Evolutionary conservation across 805 yeast genomes (phyloP).

Genomic region (Teunomyces atbi): DNA sequence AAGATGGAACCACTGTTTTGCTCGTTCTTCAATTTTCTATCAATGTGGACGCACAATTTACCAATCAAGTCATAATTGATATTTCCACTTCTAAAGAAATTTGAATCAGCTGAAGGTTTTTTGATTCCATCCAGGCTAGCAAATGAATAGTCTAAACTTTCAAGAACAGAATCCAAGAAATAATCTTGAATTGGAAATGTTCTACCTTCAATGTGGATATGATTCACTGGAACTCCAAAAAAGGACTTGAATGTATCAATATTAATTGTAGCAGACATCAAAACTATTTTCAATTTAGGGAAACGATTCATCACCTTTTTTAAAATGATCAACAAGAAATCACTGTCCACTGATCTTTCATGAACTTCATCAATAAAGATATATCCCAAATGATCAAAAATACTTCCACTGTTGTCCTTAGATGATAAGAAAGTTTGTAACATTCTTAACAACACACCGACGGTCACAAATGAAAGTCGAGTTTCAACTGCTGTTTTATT

Average conservation of each 20-base stretch:
- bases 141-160: conserved; percentile 55
- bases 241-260: conserved; percentile 63
- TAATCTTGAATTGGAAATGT: conserved; percentile 86
- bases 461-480: conserved; percentile 82
- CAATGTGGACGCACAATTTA: conserved; percentile 51
- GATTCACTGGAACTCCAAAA: conserved; percentile 53
- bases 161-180: conserved; percentile 67
- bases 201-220: conserved; percentile 85
- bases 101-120: conserved; percentile 62
- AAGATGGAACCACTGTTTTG: conserved; percentile 68
- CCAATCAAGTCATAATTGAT: conserved; percentile 75
- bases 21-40: conserved; percentile 43
- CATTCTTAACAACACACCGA: conserved; percentile 88
- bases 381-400: conserved; percentile 59
- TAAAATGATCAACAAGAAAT: conserved; percentile 73
- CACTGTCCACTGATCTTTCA: conserved; percentile 90
- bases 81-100: conserved; percentile 61
- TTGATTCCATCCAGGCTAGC: conserved; percentile 39
- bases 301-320: conserved; percentile 54
- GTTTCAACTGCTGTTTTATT: conserved; percentile 61
- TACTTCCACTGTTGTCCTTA: conserved; percentile 21
- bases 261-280: conserved; percentile 95
- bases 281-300: conserved; percentile 61
- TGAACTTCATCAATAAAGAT: conserved; percentile 95
- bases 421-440: conserved; percentile 53